Base-by-base conservation (phyloP, 192 early-diverging fungal species). In the Phlyctochytrium bullatum region DNA sequence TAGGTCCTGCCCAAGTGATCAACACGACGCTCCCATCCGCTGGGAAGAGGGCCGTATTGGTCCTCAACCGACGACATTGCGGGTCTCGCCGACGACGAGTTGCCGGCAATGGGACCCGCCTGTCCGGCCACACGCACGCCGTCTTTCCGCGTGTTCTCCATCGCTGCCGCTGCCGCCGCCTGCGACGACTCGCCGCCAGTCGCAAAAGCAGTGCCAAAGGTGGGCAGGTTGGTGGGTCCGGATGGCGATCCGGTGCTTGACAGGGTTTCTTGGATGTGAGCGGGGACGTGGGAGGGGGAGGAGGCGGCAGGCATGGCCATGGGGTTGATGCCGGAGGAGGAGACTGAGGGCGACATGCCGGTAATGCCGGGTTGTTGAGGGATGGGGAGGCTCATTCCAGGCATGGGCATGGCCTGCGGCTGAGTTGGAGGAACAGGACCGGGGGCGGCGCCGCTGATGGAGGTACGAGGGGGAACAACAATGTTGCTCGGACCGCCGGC, bases 1-100 rank as follows among this genome's bases (percentile, higher is more conserved):
- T 99, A 99, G 2, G 90, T 89, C 1, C 97, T 88, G 6, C 94
- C 92, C 52, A 95, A 70, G 69, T 95, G 90, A 84, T 99, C 97
- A 27, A 89, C 84, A 59, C 97, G 88, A 56, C 93, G 85, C 84
- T 99, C 97, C 97, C 97, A 99, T 36, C 96, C 91, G 27, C 36
- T 25, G n/a, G 73, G 75, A 27, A 77, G 58, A 27, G 70, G 69
- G 30, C 69, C 87, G 12, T 79, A 75, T 23, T 81, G 73, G 66
- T 90, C 88, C 66, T 91, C 88, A 50, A 79, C 75, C 0, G 85
- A 74, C 66, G 82, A 67, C 47, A 77, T 36, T 30, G 33, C 66
- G 53, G 36, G 65, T 23, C 53, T 61, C 57, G 59, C 52, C 64
- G 59, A 36, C 36, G 36, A 36, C 65, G 61, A 50, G 52, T 29